Evolutionary conservation across 495 filamentous ascomycete species (phyloP), one percentile per base, ranked within the genome.

Genomic region (Tuber borchii): DNA sequence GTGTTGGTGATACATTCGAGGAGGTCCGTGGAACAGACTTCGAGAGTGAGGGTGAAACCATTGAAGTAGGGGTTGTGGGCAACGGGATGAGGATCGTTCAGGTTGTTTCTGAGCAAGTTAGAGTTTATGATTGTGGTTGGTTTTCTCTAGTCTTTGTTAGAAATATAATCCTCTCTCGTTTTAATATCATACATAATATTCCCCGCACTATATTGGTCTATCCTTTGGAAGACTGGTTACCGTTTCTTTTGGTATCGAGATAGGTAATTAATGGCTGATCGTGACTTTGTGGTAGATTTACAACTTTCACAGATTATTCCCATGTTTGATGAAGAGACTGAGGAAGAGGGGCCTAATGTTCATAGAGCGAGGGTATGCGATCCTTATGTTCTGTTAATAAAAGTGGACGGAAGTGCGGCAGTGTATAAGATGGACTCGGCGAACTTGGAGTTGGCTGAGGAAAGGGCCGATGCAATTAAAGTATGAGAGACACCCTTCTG

Each of bases 261-360:
- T 40, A 43, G 37, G 44, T 51, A 9, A 71, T 76, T 72, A 61
- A 65, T 74, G 68, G 56, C 56, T 65, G 74, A 73, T 73, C 26
- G 51, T 37, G 37, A 45, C 20, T 71, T 61, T n/a, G 43, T 74
- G 75, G n/a, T 80, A 94, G 93, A 97, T 82, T 86, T 98, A 70
- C 90, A 91, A 16, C 87, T 99, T 48, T 88, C 90, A 69, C 94
- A 98, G 82, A 97, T 98, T 44, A 88, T 97, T 74, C 93, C 93
- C 2, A 90, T 97, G 85, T 88, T 89, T 74, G 95, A 98, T 77
- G 95, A 97, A 79, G 92, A 93, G 70, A 93, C 89, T 0, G 93
- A 90, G 31, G 88, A 88, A 17, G 92, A 93, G 48, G 90, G 91
- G 77, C 90, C 92, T 7, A 87, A 89, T 51, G 90, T 94, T 40